Percentiles rank a stretch among this genome's conserved stretches.
phyloP scores from a whole-genome alignment of 2,329 filamentous ascomycete species.

The Exophiala xenobiotica region DNA sequence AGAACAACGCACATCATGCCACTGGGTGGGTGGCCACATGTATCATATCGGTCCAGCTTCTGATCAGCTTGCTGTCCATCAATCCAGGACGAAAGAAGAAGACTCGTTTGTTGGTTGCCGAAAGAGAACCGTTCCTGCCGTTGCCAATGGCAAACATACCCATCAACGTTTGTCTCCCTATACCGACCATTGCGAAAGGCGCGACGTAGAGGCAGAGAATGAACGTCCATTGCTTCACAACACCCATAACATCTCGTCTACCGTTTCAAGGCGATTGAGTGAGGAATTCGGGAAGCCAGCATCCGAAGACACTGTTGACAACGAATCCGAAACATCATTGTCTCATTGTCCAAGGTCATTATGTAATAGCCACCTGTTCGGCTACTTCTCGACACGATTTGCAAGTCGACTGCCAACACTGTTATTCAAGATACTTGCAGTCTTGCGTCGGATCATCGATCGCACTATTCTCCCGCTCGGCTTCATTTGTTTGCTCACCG shows the following conservation, averaged over 20 bases:
- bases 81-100: slow-evolving; percentile 54
- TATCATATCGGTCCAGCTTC: slow-evolving; percentile 67
- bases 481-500: slow-evolving; percentile 69
- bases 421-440: slow-evolving; percentile 57
- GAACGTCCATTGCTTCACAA: too few relatives aligned
- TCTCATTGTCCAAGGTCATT: not conserved
- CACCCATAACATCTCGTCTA: too few relatives aligned
- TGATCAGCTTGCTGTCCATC: slow-evolving; percentile 64
- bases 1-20: slow-evolving; percentile 83
- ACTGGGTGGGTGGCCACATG: slow-evolving; percentile 81
- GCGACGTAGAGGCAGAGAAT: slow-evolving; percentile 73
- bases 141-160: slow-evolving; percentile 58
- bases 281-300: slow-evolving; percentile 42
- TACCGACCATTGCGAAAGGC: slow-evolving; percentile 58
- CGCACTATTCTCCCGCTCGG: slow-evolving; percentile 75
- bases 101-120: slow-evolving; percentile 38
- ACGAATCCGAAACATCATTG: not conserved
- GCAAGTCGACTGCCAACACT: slow-evolving; percentile 37
- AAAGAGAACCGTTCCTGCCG: slow-evolving; percentile 62
- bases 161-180: slow-evolving; percentile 48
- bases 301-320: not conserved
- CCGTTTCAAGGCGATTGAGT: slow-evolving; percentile 56
- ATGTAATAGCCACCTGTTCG: not conserved
- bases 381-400: slow-evolving; percentile 54
- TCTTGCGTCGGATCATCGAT: slow-evolving; percentile 68